These are phyloP conservation scores for Aspergillus brunneoviolaceus DNA, from an alignment of 2,329 filamentous ascomycete species.

Conservation along the genomic window DNA sequence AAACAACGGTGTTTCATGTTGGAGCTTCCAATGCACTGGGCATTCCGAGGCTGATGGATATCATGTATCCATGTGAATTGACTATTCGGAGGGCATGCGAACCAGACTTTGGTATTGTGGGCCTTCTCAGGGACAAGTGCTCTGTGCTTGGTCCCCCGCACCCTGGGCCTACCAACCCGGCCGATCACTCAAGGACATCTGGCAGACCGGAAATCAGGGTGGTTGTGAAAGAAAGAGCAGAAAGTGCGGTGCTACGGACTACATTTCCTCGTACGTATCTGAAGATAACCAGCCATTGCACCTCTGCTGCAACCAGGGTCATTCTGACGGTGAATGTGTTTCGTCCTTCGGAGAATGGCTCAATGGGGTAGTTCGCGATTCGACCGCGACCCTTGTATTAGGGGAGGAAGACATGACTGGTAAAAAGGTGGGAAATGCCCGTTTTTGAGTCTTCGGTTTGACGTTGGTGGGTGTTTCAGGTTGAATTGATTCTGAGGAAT, in stretches of 20 bases:
- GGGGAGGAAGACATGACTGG: not conserved
- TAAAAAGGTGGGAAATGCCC: not conserved
- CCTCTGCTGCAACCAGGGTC: not conserved
- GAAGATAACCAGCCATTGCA: not conserved
- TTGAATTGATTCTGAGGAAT: not conserved
- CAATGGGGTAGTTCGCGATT: not conserved
- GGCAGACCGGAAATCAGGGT: not conserved
- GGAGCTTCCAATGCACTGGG: not conserved
- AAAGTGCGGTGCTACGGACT: too few species aligned
- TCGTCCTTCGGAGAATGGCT: not conserved
- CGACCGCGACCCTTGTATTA: too few species aligned
- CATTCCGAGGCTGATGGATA: not conserved
- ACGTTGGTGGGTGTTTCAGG: not conserved
- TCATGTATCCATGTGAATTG: not conserved
- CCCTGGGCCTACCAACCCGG: not conserved
- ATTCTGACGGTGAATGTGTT: constrained; percentile 2
- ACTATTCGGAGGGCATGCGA: too few species aligned
- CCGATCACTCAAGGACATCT: not conserved
- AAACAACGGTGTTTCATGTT: not conserved
- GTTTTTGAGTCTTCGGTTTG: not conserved
- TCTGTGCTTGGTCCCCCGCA: not conserved
- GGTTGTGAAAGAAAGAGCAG: too few species aligned
- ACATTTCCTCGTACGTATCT: not conserved
- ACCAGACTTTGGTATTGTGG: not conserved
- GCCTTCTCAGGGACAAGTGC: not conserved